Evolutionary conservation across 2,329 filamentous ascomycete genomes (phyloP).

Genomic region (Fonsecaea pugnacius): DNA sequence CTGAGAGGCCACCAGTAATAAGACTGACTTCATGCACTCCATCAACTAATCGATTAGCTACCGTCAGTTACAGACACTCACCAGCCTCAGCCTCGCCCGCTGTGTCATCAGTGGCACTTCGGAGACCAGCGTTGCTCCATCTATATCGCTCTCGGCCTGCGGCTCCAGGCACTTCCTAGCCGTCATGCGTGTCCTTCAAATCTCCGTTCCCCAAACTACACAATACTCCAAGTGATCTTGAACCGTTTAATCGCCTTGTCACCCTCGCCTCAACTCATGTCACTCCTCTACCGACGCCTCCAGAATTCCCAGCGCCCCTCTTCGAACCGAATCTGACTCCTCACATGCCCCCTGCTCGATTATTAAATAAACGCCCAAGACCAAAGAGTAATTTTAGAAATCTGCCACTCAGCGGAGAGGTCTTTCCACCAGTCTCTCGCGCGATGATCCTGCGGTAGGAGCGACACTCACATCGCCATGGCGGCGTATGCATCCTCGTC

Average conservation of each 20-base stretch:
- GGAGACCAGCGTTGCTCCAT: neutral
- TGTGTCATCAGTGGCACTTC: constrained; percentile 5
- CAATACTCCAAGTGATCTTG: neutral
- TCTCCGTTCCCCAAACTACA: neutral
- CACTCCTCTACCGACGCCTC: neutral
- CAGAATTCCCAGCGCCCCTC: neutral
- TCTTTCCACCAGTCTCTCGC: constrained; percentile 7
- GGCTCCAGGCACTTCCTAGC: constrained; percentile 6
- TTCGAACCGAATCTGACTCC: neutral
- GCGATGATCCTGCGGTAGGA: constrained; percentile 32
- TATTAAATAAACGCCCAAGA: constrained; percentile 2
- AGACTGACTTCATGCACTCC: neutral
- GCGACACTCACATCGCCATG: constrained; percentile 29
- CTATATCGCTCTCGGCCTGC: constrained; percentile 5
- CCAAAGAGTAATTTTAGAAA: constrained; percentile 10
- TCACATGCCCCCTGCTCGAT: constrained; percentile 3
- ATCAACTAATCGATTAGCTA: neutral
- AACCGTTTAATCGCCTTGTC: neutral
- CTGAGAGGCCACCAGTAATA: neutral
- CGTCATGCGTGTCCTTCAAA: neutral
- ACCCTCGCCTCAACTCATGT: neutral
- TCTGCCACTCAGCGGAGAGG: constrained; percentile 1
- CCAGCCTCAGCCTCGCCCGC: constrained; percentile 1
- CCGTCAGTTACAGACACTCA: neutral
- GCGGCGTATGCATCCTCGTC: constrained; percentile 35